Base-by-base conservation (phyloP, 768 basidiomycete species). In the Phlebiopsis flavidoalba region DNA sequence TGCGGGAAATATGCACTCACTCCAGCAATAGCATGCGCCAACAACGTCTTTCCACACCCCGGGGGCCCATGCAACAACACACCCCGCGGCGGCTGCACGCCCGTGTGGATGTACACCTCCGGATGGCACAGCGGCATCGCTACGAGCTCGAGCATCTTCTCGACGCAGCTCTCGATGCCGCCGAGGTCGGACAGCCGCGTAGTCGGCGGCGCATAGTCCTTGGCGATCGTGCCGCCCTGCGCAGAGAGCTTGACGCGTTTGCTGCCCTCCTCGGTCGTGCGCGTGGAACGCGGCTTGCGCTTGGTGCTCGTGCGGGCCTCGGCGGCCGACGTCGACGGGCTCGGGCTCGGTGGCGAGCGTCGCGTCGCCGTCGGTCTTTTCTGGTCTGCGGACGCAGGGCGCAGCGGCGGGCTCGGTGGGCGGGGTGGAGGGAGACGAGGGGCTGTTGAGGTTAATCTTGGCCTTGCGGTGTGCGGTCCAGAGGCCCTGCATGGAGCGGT, bases 51-150 rank as follows among this genome's bases (percentile, higher is more conserved):
- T 5, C 97, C 97, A 67, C 95, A 98, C 14, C 96, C 97, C 0
- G 96, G 95, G 5, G 97, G 96, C 1, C 97, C 97, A 72, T 98
- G 91, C 8, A 99, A 73, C 21, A 99, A 73, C 0, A 99, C 93
- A 11, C 97, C 97, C 51, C 95, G 77, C 0, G 96, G 95, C 4
- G 95, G 89, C 64, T 91, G 88, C 2, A 97, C 89, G 1, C 97
- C 96, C 0, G 94, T 95, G 64, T 95, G 89, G 5, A 92, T 74
- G 75, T 98, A 98, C 7, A 99, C 86, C 71, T 99, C 97, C 0
- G 97, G 97, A 74, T 98, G 95, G 56, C 87, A 86, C 1, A 99
- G 75, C 0, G 97, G 97, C 85, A 98, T 89, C 0, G 92, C 94
- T 14, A 98, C 94, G n/a, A 96, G 86, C 68, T 98, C 95, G 40